A percentile compares a stretch with the other conserved stretches of the same genome.
Conservation (phyloP, 768 basidiomycete species). For the Crassisporium funariophilum region DNA sequence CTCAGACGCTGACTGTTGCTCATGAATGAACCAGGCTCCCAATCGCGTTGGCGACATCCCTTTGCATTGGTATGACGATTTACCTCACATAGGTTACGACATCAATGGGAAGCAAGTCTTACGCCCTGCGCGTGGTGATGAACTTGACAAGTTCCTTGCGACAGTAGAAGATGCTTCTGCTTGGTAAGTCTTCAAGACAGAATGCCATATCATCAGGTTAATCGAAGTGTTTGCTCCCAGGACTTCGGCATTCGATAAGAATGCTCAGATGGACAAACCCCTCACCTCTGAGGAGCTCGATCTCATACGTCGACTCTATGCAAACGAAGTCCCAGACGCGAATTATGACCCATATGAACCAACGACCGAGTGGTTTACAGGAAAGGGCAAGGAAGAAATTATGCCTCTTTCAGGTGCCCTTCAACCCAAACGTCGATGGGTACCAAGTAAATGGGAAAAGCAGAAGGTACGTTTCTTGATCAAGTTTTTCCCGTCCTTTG, state of each 20-base stretch:
- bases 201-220: background rate
- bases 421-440: conserved; percentile 95
- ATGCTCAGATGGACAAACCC: conserved; percentile 80
- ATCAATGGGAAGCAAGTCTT: conserved; percentile 93
- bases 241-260: conserved; percentile 93
- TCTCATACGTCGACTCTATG: conserved; percentile 88
- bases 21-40: conserved; percentile 61
- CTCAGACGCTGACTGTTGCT: conserved; percentile 6
- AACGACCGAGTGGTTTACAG: conserved; percentile 96
- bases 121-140: conserved; percentile 93
- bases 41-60: conserved; percentile 95
- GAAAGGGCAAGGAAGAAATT: conserved; percentile 89
- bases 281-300: conserved; percentile 91
- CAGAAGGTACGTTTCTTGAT: conserved; percentile 74
- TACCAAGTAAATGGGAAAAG: conserved; percentile 99
- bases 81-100: conserved; percentile 98
- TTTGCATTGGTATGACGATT: conserved; percentile 98
- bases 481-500: background rate
- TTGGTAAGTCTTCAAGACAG: conserved; percentile 58
- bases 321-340: conserved; percentile 89
- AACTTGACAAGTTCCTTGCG: conserved; percentile 93
- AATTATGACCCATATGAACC: conserved; percentile 92
- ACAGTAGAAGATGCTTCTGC: conserved; percentile 90
- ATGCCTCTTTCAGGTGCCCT: conserved; percentile 93
- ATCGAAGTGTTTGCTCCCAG: conserved; percentile 44